Base-by-base conservation (phyloP, 148 eudicot genomes). In the Spergularia marina region DNA sequence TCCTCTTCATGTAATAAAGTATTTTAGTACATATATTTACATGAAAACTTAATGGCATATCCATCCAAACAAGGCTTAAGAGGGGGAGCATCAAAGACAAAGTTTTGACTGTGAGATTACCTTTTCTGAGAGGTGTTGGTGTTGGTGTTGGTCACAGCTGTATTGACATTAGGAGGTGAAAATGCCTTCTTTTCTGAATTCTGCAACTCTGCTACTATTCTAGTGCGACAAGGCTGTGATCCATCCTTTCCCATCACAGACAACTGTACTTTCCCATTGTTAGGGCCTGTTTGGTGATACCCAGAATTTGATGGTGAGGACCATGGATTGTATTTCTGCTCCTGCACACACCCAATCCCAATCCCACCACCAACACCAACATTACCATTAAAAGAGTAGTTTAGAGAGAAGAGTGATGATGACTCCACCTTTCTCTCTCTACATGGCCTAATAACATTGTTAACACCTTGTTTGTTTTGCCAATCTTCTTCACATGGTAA, bases 41-140 rank as follows among this genome's bases (percentile, higher is more conserved):
- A 75, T 59, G 16, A 79, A 30, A 30, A 59, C 59, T 30, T 59
- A 85, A 67, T 20, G n/a, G n/a, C 18, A 59, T 18, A 40, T 17
- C 10, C 10, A 66, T 68, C 66, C 66, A 25, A 51, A 54, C 44
- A 73, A 62, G 74, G 67, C 66, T 21, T 64, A 39, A 70, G 59
- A 7, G 41, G 21, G 18, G 39, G 60, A n/a, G 56, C 79, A 78
- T 80, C 64, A 77, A 59, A 76, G 23, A 78, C 64, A 77, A 59
- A 76, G 23, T 23, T 23, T 23, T 17, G 39, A 39, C n/a, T 10
- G 71, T 21, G 57, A 62, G 62, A 70, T 51, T 49, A 92, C 98
- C 98, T 92, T 90, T 95, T 95, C 87, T 95, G 98, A 76, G 97
- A 82, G 51, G 73, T 84, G 86, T 85, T 94, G 73, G 73, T 84